Evolutionary conservation across 2,329 filamentous ascomycete species (phyloP).

Genomic region (Xylaria sp.): DNA sequence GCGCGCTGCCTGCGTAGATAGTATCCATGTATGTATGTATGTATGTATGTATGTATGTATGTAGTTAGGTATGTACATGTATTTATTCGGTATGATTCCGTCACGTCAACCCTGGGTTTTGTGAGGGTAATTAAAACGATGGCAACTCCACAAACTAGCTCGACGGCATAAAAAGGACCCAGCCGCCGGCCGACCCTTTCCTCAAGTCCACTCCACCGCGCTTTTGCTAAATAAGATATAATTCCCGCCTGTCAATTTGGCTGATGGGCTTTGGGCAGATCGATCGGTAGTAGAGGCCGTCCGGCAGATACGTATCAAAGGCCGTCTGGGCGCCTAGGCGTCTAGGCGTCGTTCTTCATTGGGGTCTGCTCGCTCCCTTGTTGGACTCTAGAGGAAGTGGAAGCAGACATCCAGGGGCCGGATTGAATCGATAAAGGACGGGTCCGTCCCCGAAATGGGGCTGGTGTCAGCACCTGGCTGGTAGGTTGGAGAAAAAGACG

Average conservation of each 20-base stretch:
- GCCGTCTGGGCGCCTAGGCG: too few relatives aligned
- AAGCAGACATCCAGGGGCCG: too few relatives aligned
- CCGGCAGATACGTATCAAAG: background rate
- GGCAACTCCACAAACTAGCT: constrained; percentile 1
- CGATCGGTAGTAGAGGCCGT: background rate
- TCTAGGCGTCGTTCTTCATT: too few relatives aligned
- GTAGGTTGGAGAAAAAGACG: background rate
- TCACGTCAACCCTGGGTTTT: constrained; percentile 20
- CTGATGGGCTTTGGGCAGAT: background rate
- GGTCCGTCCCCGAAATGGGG: too few relatives aligned
- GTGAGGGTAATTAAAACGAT: constrained; percentile 8
- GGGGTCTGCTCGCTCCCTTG: background rate
- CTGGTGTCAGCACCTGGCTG: too few relatives aligned
- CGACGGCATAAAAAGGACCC: background rate
- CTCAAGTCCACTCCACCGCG: background rate
- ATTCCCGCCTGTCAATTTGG: background rate
- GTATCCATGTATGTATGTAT: too few relatives aligned
- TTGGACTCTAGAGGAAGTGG: background rate
- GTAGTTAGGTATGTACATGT: too few relatives aligned
- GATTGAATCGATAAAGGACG: background rate
- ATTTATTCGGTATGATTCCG: constrained; percentile 18
- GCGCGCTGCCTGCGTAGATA: too few relatives aligned
- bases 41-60: too few relatives aligned
- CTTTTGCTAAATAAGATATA: background rate
- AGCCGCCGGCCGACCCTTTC: background rate